Evolutionary conservation across 352 stramenopile genomes (phyloP).

Genomic region (Pythium rishiriense): DNA sequence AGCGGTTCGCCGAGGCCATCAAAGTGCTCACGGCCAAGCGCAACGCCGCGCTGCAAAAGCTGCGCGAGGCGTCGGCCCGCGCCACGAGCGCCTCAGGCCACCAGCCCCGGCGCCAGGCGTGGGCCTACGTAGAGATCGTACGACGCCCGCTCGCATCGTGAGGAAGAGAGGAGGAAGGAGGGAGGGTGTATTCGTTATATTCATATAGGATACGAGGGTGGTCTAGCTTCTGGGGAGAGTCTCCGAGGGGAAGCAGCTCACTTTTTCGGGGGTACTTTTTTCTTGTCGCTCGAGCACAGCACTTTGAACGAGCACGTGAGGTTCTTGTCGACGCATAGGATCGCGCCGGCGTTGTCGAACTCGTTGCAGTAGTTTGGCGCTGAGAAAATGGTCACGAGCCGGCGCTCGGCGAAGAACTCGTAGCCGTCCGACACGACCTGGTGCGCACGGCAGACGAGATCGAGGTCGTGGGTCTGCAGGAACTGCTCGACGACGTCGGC

Average conservation of each 20-base stretch:
- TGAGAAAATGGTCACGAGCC: conserved; percentile 99
- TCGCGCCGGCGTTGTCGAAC: conserved; percentile 99
- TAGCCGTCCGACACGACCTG: conserved; percentile 99
- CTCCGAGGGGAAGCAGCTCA: neutral
- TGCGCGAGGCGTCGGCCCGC: neutral
- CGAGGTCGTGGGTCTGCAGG: conserved; percentile 95
- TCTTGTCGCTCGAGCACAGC: conserved; percentile 73
- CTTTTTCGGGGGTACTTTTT: conserved; percentile 34
- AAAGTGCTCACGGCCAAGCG: conserved; percentile 46
- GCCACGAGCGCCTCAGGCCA: neutral
- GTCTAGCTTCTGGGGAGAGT: no score
- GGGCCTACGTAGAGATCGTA: neutral
- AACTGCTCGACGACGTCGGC: conserved; percentile 98
- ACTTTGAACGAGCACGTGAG: conserved; percentile 86
- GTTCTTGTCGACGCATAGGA: conserved; percentile 75
- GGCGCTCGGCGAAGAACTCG: conserved; percentile 98
- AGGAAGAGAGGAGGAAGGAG: neutral
- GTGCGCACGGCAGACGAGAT: conserved; percentile 98
- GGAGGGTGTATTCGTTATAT: neutral
- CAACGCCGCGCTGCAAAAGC: conserved; percentile 27
- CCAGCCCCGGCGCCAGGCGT: neutral
- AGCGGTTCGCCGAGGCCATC: conserved; percentile 50
- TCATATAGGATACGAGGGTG: neutral
- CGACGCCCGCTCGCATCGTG: neutral
- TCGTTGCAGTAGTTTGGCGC: conserved; percentile 99